Evolutionary conservation across 768 basidiomycete genomes (phyloP), one percentile per base, ranked within the genome.

Genomic region (Pleurotus citrinopileatus): DNA sequence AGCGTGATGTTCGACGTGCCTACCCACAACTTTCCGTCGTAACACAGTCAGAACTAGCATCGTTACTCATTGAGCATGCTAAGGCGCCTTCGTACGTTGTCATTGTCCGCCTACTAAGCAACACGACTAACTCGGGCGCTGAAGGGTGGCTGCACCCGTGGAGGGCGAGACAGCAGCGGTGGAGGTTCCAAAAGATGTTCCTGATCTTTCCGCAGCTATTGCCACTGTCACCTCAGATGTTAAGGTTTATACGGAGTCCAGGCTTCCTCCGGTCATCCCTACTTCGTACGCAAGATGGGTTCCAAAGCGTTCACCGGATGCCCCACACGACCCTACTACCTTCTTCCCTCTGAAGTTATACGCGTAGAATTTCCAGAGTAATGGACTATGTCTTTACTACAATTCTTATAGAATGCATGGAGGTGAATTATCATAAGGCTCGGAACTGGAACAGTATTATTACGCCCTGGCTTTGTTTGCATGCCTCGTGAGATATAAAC

Each of bases 11-110:
- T 62, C 86, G 94, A 54, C 85, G 94, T 48, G 84, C 84, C 29
- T 97, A 94, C 70, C 93, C 94, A n/a, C 91, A 88, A 60, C 84
- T 94, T 25, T 94, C 93, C 2, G 84, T 92, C 17, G 78, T 98
- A 55, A 91, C 91, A 3, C 94, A 98, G 72, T 65, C 81, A 4
- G 86, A 94, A 62, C 74, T 97, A 22, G 87, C 94, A 0, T 73
- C 81, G 22, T 71, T 98, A 57, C 79, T 98, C 42, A 82, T 96
- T 56, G 83, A 94, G 53, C 90, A 93, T 55, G 87, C 91, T 4
- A 73, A 75, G 52, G 64, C 75, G 25, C 78, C 75, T 66, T 72
- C 80, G 91, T 93, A 74, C 60, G 90, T 78, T 20, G 46, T 50
- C 25, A 36, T 52, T n/a, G n/a, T 23, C 44, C 57, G 23, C 57